These are phyloP conservation scores for Scheffersomyces cryptocercus DNA, from an alignment of 1,139 yeast genomes.

Conservation along the genomic window DNA sequence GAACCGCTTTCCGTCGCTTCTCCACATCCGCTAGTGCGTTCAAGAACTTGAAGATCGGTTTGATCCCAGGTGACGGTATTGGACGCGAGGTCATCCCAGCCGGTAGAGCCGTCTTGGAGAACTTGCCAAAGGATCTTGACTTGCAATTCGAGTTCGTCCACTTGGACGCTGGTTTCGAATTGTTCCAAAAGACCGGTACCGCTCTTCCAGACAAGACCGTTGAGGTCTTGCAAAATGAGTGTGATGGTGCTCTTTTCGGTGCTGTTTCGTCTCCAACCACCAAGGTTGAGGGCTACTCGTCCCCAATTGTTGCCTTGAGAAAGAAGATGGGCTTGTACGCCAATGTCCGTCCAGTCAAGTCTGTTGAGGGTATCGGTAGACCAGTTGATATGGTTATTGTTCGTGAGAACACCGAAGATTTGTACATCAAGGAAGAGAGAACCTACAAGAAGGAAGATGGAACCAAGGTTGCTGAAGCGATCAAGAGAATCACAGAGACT, in stretches of 20 bases:
- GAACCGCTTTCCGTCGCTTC: constrained; percentile 33
- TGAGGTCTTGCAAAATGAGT: constrained; percentile 69
- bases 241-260: constrained; percentile 97
- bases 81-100: constrained; percentile 98
- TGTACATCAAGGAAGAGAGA: constrained; percentile 90
- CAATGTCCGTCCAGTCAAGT: constrained; percentile 95
- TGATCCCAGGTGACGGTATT: constrained; percentile 98
- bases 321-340: constrained; percentile 94
- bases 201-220: constrained; percentile 96
- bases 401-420: constrained; percentile 96
- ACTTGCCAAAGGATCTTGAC: constrained; percentile 72
- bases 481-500: constrained; percentile 87
- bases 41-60: constrained; percentile 48
- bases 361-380: constrained; percentile 79
- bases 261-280: constrained; percentile 95
- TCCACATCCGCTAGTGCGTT: constrained; percentile 32
- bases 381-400: constrained; percentile 97
- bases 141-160: constrained; percentile 82
- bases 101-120: constrained; percentile 82
- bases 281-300: constrained; percentile 94
- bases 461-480: constrained; percentile 92
- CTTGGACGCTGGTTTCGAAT: constrained; percentile 91
- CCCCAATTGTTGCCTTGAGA: constrained; percentile 97
- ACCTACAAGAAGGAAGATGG: constrained; percentile 65
- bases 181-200: constrained; percentile 87